Conservation (phyloP, 805 yeast species). For the Candida cerambycidarum region DNA sequence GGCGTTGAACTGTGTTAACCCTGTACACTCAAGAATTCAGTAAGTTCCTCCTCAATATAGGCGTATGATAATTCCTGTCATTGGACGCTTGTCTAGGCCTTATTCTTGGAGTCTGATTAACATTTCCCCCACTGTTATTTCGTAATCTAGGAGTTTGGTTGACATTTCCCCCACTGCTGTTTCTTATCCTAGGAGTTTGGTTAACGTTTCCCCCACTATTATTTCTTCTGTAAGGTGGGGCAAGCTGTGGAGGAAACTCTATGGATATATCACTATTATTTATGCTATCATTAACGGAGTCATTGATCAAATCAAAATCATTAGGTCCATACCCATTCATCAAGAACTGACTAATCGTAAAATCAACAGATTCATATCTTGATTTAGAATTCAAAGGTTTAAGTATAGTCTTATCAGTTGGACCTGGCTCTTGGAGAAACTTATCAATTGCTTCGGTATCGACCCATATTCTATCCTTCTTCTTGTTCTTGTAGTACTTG, state of each 20-base stretch:
- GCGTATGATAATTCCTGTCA: conserved; percentile 43
- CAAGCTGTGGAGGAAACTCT: conserved; percentile 23
- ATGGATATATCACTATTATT: conserved; percentile 34
- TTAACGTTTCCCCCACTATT: conserved; percentile 18
- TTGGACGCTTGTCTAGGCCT: conserved; percentile 39
- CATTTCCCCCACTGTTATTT: conserved; percentile 18
- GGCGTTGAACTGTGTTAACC: too few relatives aligned
- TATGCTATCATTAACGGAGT: conserved; percentile 24
- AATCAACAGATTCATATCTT: conserved; percentile 14
- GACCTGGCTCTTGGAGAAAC: conserved; percentile 22
- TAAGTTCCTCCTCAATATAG: conserved; percentile 31
- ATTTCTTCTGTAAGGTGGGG: conserved; percentile 12
- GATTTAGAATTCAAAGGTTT: conserved; percentile 24
- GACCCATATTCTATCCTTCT: conserved; percentile 34
- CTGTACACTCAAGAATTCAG: conserved; percentile 1
- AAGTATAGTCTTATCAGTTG: conserved; percentile 32
- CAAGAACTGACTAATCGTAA: conserved; percentile 30
- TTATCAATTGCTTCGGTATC: conserved; percentile 31
- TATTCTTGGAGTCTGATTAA: conserved; percentile 38
- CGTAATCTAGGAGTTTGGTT: conserved; percentile 40
- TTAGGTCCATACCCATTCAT: conserved; percentile 18
- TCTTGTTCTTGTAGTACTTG: conserved; percentile 35
- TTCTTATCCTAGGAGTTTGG: conserved; percentile 42
- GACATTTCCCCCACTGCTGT: too few relatives aligned
- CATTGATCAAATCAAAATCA: conserved; percentile 17